Percentiles rank a stretch among this genome's conserved stretches.
Evolutionary conservation across 495 filamentous ascomycete species (phyloP).

Genomic region (Xylaria scruposa): DNA sequence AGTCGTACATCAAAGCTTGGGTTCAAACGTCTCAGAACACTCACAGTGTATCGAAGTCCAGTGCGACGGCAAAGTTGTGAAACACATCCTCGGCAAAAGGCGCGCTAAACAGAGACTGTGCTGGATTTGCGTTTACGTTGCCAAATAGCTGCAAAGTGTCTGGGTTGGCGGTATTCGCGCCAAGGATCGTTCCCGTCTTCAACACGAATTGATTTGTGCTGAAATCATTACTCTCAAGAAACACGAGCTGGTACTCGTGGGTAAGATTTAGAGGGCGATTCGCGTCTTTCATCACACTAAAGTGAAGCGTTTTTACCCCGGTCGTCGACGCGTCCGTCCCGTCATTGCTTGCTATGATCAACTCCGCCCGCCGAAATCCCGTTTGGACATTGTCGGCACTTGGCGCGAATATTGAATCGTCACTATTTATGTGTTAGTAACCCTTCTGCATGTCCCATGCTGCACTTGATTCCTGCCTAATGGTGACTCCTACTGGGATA

Average conservation of each 20-base stretch:
- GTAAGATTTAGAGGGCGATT: conserved; percentile 53
- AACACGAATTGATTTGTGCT: conserved; percentile 56
- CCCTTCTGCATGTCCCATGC: conserved; percentile 5
- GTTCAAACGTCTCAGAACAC: conserved; percentile 5
- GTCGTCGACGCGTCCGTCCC: conserved; percentile 52
- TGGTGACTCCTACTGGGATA: conserved; percentile 42
- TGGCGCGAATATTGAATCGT: conserved; percentile 54
- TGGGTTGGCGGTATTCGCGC: conserved; percentile 30
- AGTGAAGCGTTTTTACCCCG: conserved; percentile 56
- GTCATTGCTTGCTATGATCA: conserved; percentile 51
- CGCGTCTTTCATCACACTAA: conserved; percentile 53
- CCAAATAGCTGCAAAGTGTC: conserved; percentile 49
- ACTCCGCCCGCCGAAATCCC: conserved; percentile 58
- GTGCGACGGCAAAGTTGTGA: conserved; percentile 56
- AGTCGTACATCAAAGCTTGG: conserved; percentile 9
- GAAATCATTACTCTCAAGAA: conserved; percentile 56
- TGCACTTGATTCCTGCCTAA: conserved; percentile 27
- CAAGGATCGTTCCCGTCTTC: conserved; percentile 55
- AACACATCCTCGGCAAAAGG: conserved; percentile 47
- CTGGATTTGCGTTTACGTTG: conserved; percentile 43
- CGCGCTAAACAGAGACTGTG: conserved; percentile 47
- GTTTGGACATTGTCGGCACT: conserved; percentile 43
- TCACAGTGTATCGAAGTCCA: conserved; percentile 52
- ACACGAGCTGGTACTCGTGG: conserved; percentile 59
- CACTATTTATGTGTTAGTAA: conserved; percentile 30